phyloP scores from a whole-genome alignment of 192 early-diverging fungal genomes.

The Podila verticillata region DNA sequence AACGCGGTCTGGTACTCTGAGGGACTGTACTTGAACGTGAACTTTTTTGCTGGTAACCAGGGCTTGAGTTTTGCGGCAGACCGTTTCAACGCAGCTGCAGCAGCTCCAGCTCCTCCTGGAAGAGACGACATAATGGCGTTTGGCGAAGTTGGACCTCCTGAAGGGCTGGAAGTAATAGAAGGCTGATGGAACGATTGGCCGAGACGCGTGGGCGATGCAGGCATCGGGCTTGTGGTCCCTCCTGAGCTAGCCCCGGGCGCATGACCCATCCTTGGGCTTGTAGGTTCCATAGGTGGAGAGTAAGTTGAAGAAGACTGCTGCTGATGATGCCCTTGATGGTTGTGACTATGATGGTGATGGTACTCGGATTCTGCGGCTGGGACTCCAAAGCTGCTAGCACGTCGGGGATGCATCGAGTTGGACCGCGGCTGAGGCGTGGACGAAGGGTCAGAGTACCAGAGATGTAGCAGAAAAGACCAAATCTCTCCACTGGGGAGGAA shows the following conservation, averaged over 20 bases:
- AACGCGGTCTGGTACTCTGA: constrained; percentile 64
- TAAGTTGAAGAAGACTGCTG: not conserved
- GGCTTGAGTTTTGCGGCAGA: constrained; percentile 43
- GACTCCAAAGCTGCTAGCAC: constrained; percentile 19
- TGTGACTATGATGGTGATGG: not conserved
- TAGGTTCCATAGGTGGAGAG: constrained; percentile 10
- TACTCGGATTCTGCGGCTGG: constrained; percentile 3
- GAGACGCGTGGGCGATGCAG: constrained; percentile 36
- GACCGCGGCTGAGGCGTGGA: constrained; percentile 11
- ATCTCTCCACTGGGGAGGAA: constrained; percentile 34
- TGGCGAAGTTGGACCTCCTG: constrained; percentile 20
- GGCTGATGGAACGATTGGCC: constrained; percentile 35
- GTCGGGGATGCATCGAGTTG: constrained; percentile 17
- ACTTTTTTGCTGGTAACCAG: constrained; percentile 45
- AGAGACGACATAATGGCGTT: constrained; percentile 10
- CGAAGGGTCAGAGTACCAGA: constrained; percentile 45
- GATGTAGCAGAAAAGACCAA: constrained; percentile 46
- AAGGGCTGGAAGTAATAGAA: constrained; percentile 27
- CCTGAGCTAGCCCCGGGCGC: not conserved
- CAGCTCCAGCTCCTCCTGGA: constrained; percentile 30
- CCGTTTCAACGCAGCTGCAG: constrained; percentile 35
- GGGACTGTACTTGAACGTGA: constrained; percentile 43
- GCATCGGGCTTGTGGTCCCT: constrained; percentile 21
- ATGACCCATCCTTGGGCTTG: constrained; percentile 16
- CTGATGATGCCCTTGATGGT: not conserved